These are phyloP conservation scores for Collybiopsis confluens DNA, from an alignment of 768 basidiomycete species.

Conservation along the genomic window DNA sequence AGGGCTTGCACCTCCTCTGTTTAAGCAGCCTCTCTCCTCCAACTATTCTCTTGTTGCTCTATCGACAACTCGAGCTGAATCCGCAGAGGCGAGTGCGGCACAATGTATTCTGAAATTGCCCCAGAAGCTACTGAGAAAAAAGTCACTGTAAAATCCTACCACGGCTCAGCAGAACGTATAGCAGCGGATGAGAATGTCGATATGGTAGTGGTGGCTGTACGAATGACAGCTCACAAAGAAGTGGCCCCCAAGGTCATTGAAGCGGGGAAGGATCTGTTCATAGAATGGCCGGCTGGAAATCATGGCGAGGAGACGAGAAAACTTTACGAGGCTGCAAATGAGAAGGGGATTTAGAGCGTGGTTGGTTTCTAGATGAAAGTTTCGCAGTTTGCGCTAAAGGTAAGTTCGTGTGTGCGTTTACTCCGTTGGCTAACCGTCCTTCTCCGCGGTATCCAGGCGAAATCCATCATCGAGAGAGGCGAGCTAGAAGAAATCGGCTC, in stretches of 20 bases:
- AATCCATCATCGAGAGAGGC: conserved; percentile 25
- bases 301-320: conserved; percentile 26
- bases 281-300: conserved; percentile 36
- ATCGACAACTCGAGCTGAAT: neutral
- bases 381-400: conserved; percentile 22
- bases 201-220: conserved; percentile 31
- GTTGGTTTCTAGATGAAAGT: conserved; percentile 30
- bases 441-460: conserved; percentile 16
- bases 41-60: conserved; percentile 9
- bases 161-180: conserved; percentile 13
- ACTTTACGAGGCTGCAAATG: conserved; percentile 26
- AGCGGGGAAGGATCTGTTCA: conserved; percentile 32
- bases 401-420: conserved; percentile 9
- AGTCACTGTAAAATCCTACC: neutral
- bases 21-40: neutral
- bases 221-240: conserved; percentile 23
- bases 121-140: neutral
- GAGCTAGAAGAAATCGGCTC: conserved; percentile 26
- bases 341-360: conserved; percentile 24
- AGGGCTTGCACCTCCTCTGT: neutral
- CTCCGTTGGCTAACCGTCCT: too few relatives aligned
- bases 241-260: conserved; percentile 29
- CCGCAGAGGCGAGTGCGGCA: neutral
- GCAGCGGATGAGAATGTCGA: conserved; percentile 32
- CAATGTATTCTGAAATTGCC: neutral